Evolutionary conservation across 495 filamentous ascomycete species (phyloP).

Genomic region (Rostrohypoxylon terebratum): DNA sequence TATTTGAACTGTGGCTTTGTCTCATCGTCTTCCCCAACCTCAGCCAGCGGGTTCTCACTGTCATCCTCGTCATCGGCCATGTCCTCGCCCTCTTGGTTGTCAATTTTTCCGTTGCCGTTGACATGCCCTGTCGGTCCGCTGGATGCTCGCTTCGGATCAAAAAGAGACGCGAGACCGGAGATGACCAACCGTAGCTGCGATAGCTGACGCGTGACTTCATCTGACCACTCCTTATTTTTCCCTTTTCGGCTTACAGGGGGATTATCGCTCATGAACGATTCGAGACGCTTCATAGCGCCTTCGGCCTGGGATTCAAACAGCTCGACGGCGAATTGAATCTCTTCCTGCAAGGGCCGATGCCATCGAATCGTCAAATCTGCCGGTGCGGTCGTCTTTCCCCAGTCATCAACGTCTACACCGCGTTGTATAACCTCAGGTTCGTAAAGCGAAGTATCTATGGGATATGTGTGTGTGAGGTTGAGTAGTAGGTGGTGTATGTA

Average conservation of each 20-base stretch:
- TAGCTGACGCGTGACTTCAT: constrained; percentile 91
- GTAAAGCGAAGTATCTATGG: constrained; percentile 86
- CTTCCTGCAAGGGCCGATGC: constrained; percentile 83
- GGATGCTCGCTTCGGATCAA: constrained; percentile 80
- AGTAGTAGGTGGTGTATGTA: constrained; percentile 99
- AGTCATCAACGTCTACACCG: constrained; percentile 72
- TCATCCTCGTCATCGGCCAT: constrained; percentile 67
- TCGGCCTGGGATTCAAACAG: constrained; percentile 84
- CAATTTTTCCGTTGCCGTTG: constrained; percentile 53
- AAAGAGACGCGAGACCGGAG: constrained; percentile 88
- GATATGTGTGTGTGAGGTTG: constrained; percentile 93
- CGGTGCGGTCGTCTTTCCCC: constrained; percentile 79
- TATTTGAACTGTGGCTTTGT: constrained; percentile 85
- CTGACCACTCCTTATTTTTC: constrained; percentile 97
- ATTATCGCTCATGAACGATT: constrained; percentile 78
- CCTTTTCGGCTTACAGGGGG: constrained; percentile 92
- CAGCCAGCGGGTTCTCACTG: constrained; percentile 71
- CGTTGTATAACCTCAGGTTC: constrained; percentile 70
- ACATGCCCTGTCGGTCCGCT: constrained; percentile 51
- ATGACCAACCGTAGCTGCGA: constrained; percentile 85
- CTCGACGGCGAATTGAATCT: constrained; percentile 88
- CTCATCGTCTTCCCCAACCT: constrained; percentile 83
- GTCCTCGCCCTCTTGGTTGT: constrained; percentile 55
- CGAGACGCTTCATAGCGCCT: constrained; percentile 66
- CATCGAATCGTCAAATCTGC: constrained; percentile 84